Percentiles rank a stretch among this genome's conserved stretches.
These are phyloP conservation scores for Phascolomyces articulosus DNA, from an alignment of 371 early-diverging fungal species.

Conservation along the genomic window DNA sequence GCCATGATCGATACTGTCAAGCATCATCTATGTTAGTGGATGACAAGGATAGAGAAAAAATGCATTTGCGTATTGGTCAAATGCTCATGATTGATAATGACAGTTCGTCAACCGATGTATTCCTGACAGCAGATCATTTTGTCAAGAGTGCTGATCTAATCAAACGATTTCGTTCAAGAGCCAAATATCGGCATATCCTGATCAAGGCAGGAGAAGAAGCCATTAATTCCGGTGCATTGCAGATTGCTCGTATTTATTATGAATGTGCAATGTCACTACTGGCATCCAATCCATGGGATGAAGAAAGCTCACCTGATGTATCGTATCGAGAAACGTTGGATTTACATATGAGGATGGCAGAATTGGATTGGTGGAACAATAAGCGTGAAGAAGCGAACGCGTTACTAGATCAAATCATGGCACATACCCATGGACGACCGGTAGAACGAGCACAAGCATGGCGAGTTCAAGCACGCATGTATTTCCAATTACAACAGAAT, in stretches of 20 bases:
- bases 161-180: conserved; percentile 15
- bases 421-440: conserved; percentile 27
- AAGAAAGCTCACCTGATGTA: conserved; percentile 23
- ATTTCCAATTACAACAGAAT: conserved; percentile 37
- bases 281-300: conserved; percentile 26
- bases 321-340: conserved; percentile 41
- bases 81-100: conserved; percentile 37
- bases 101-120: conserved; percentile 23
- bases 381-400: conserved; percentile 15
- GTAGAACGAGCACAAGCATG: conserved; percentile 39
- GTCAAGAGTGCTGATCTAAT: conserved; percentile 37
- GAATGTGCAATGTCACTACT: conserved; percentile 33
- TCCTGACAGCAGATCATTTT: conserved; percentile 45
- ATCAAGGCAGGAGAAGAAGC: conserved; percentile 42
- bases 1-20: conserved; percentile 47
- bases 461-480: conserved; percentile 38
- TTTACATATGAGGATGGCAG: conserved; percentile 35
- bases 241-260: conserved; percentile 30
- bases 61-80: conserved; percentile 45
- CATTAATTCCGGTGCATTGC: conserved; percentile 35
- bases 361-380: conserved; percentile 28
- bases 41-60: conserved; percentile 26
- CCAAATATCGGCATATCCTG: conserved; percentile 32
- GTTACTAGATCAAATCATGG: conserved; percentile 30
- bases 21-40: conserved; percentile 41